Evolutionary conservation across 75 land plant species (phyloP).

Genomic region (Pinus taeda): DNA sequence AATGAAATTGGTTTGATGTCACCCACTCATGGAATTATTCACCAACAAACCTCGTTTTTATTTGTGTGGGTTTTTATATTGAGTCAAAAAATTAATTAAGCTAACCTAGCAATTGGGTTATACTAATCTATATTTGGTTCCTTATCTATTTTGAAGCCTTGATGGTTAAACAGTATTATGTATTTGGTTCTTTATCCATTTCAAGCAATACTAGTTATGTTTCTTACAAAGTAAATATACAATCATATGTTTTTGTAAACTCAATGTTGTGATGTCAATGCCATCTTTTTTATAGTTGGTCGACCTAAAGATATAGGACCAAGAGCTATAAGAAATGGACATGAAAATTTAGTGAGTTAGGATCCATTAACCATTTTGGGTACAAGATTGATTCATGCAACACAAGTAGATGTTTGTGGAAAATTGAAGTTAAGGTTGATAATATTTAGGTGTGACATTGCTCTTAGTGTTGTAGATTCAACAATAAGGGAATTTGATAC

Average conservation of each 20-base stretch:
- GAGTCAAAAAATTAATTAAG: too few species aligned
- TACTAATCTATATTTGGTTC: too few species aligned
- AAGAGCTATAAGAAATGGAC: background rate
- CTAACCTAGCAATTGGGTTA: too few species aligned
- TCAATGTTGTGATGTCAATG: background rate
- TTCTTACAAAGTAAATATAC: background rate
- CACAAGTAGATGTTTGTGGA: too few species aligned
- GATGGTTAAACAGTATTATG: too few species aligned
- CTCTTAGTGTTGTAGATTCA: slow-evolving; percentile 6
- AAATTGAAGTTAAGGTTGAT: background rate
- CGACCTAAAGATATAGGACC: background rate
- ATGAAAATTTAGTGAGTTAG: background rate
- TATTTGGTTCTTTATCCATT: too few species aligned
- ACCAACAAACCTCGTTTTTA: too few species aligned
- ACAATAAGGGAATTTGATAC: slow-evolving; percentile 21
- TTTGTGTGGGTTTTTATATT: too few species aligned
- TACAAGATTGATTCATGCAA: background rate
- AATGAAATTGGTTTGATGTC: too few species aligned
- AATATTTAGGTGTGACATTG: background rate
- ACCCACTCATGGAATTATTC: too few species aligned
- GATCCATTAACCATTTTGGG: background rate
- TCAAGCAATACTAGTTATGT: too few species aligned
- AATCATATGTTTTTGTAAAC: background rate
- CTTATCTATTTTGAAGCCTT: too few species aligned
- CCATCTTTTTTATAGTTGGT: background rate